Percentiles rank a stretch among this genome's conserved stretches.
phyloP scores from a whole-genome alignment of 257 asterid species.

The Forsythia suspensa region DNA sequence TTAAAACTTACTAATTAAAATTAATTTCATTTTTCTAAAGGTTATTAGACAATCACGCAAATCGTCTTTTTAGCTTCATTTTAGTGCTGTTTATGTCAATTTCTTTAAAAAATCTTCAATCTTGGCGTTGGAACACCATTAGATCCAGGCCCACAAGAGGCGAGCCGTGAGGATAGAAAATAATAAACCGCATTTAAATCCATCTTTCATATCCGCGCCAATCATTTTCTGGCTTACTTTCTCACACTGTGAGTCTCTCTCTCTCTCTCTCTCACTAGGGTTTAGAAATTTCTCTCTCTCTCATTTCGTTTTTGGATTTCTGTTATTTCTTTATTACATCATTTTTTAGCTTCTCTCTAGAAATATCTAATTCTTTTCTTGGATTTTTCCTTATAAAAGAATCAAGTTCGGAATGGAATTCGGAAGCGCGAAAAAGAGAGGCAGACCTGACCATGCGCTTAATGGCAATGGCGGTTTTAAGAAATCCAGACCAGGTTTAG shows the following conservation, averaged over 20 bases:
- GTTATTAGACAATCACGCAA: no score
- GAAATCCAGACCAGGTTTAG: constrained; percentile 58
- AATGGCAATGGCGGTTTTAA: constrained; percentile 64
- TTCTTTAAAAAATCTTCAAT: not conserved
- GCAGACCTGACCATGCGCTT: constrained; percentile 40
- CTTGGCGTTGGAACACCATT: not conserved
- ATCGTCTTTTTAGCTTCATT: not conserved
- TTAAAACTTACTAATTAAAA: no score
- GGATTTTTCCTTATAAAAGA: not conserved
- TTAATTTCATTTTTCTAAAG: no score
- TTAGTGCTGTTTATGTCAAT: not conserved
- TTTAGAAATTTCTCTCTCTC: constrained; percentile 8
- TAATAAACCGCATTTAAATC: constrained; percentile 15
- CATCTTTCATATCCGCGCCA: constrained; percentile 16
- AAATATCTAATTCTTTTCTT: not conserved
- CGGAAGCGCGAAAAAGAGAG: constrained; percentile 57
- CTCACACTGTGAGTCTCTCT: not conserved
- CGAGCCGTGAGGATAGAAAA: not conserved
- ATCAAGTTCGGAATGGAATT: constrained; percentile 42
- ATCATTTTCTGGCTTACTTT: not conserved
- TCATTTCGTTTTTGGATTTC: not conserved
- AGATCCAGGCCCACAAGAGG: not conserved
- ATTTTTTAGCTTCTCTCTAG: not conserved
- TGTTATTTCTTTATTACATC: not conserved
- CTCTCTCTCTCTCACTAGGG: constrained; percentile 30